These are phyloP conservation scores for Colletotrichum coccodes DNA, from an alignment of 2,329 filamentous ascomycete species.

Conservation along the genomic window DNA sequence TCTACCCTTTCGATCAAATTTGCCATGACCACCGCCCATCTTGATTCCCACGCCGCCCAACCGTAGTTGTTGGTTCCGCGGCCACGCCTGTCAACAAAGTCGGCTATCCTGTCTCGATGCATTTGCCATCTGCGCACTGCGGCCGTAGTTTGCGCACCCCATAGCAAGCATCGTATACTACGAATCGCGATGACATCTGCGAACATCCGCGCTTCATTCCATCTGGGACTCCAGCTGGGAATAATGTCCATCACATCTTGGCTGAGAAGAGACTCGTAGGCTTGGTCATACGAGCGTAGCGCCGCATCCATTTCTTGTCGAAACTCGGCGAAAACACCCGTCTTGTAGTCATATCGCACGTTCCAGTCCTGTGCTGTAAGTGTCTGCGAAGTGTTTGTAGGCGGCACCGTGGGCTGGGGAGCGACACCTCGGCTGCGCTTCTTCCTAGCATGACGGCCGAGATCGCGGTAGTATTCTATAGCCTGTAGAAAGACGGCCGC, in stretches of 20 bases:
- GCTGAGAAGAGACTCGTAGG: slow-evolving; percentile 85
- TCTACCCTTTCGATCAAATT: slow-evolving; percentile 65
- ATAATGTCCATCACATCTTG: slow-evolving; percentile 89
- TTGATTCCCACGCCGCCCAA: slow-evolving; percentile 92
- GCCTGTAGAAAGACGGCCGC: slow-evolving; percentile 77
- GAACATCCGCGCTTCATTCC: slow-evolving; percentile 91
- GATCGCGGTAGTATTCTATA: slow-evolving; percentile 91
- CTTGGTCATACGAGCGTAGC: slow-evolving; percentile 84
- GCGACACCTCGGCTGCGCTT: slow-evolving; percentile 84
- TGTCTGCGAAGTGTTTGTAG: slow-evolving; percentile 87
- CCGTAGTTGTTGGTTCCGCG: slow-evolving; percentile 90
- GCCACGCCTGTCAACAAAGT: slow-evolving; percentile 84
- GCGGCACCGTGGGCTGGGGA: slow-evolving; percentile 84
- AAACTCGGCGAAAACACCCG: slow-evolving; percentile 90
- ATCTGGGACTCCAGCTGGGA: slow-evolving; percentile 88
- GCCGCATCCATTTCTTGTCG: slow-evolving; percentile 92
- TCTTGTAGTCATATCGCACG: slow-evolving; percentile 93
- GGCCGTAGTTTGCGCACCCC: slow-evolving; percentile 80
- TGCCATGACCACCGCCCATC: slow-evolving; percentile 73
- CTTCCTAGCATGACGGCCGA: slow-evolving; percentile 90
- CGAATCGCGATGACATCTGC: slow-evolving; percentile 85
- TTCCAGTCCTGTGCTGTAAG: slow-evolving; percentile 91
- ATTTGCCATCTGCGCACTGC: slow-evolving; percentile 84
- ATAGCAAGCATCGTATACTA: slow-evolving; percentile 83
- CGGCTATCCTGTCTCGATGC: slow-evolving; percentile 79